These are phyloP conservation scores for Cinnamomum micranthum DNA, from an alignment of 164 flowering plant genomes.

Conservation along the genomic window DNA sequence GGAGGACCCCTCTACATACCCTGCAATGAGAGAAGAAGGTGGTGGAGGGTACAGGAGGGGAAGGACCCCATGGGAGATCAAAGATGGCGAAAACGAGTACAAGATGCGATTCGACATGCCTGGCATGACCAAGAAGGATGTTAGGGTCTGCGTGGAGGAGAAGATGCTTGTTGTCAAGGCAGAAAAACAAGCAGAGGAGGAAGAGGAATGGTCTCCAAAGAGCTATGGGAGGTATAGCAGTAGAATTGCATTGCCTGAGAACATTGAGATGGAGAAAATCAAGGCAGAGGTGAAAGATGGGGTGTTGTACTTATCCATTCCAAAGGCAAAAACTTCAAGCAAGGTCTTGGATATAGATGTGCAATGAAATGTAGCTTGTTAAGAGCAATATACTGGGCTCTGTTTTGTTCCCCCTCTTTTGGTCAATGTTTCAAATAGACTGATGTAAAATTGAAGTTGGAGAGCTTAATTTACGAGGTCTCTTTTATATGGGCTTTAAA, in stretches of 20 bases:
- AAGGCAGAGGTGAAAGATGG: slow-evolving; percentile 82
- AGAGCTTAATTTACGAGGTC: no score
- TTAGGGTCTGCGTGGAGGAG: slow-evolving; percentile 80
- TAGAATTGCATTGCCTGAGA: slow-evolving; percentile 78
- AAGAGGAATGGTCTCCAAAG: slow-evolving; percentile 59
- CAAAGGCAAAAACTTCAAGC: slow-evolving; percentile 36
- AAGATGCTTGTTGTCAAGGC: slow-evolving; percentile 76
- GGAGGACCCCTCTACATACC: slow-evolving; percentile 63
- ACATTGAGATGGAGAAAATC: slow-evolving; percentile 66
- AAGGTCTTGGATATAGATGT: slow-evolving; percentile 61
- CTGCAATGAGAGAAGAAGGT: slow-evolving; percentile 22
- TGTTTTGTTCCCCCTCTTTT: no score
- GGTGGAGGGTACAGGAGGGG: slow-evolving; percentile 46
- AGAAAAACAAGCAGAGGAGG: slow-evolving; percentile 32
- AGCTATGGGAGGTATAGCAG: slow-evolving; percentile 64
- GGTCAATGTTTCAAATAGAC: no score
- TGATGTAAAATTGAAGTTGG: no score
- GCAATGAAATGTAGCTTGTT: slow-evolving; percentile 36
- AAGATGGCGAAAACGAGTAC: slow-evolving; percentile 56
- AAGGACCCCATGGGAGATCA: slow-evolving; percentile 88
- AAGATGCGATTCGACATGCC: slow-evolving; percentile 90
- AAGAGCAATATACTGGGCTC: neutral
- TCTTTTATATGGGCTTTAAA: no score
- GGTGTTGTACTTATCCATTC: slow-evolving; percentile 66
- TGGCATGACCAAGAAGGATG: slow-evolving; percentile 79